Evolutionary conservation across 2,329 filamentous ascomycete genomes (phyloP).

Genomic region (Pyrenochaeta sp.): DNA sequence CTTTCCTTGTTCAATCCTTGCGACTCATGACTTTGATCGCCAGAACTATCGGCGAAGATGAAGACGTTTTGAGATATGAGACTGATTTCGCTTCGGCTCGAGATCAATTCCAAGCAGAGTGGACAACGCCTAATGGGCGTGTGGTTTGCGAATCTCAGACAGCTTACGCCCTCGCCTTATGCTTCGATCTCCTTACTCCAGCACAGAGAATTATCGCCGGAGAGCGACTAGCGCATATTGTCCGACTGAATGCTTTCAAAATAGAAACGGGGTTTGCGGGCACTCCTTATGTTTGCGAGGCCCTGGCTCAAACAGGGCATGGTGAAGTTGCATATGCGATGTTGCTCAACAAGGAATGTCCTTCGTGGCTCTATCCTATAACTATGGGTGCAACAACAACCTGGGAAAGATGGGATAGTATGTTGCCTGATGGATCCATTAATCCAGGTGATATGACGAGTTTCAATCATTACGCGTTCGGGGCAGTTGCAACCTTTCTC

Average conservation of each 20-base stretch:
- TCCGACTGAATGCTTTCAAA: constrained; percentile 4
- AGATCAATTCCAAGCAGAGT: too few relatives aligned
- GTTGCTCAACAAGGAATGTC: too few relatives aligned
- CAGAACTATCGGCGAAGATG: background rate
- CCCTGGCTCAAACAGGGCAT: constrained; percentile 3
- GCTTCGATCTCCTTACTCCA: background rate
- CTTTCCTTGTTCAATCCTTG: background rate
- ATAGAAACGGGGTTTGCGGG: constrained; percentile 21
- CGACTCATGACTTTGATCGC: background rate
- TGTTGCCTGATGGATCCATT: constrained; percentile 54
- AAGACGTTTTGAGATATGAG: too few relatives aligned
- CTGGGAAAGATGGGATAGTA: constrained; percentile 62
- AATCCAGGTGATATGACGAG: constrained; percentile 59
- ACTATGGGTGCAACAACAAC: constrained; percentile 57
- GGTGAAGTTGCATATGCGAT: constrained; percentile 52
- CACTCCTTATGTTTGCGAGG: constrained; percentile 14
- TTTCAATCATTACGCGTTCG: constrained; percentile 40
- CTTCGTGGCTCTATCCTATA: constrained; percentile 60
- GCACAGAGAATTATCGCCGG: background rate
- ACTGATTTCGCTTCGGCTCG: too few relatives aligned
- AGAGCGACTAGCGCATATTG: background rate
- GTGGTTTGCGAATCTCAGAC: too few relatives aligned
- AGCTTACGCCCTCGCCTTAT: too few relatives aligned
- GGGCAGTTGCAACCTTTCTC: constrained; percentile 52
- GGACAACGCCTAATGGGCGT: too few relatives aligned